These are phyloP conservation scores for Aspergillus sclerotialis DNA, from an alignment of 2,329 filamentous ascomycete species.

Conservation along the genomic window DNA sequence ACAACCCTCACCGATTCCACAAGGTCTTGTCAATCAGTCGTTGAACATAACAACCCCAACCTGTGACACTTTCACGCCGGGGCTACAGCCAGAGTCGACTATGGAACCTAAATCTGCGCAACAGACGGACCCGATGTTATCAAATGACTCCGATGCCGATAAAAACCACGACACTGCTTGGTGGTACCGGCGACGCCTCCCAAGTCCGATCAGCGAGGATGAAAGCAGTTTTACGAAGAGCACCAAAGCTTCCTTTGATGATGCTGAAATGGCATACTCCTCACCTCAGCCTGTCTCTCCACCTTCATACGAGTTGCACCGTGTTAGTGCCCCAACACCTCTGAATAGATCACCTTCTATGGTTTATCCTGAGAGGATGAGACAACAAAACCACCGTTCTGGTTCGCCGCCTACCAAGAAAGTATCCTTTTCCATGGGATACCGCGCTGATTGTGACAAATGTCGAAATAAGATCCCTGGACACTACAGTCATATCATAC, in stretches of 20 bases:
- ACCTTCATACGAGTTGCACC: background rate
- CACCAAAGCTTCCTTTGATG: conserved; percentile 6
- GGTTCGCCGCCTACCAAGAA: conserved; percentile 32
- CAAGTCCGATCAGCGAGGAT: conserved; percentile 35
- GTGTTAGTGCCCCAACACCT: background rate
- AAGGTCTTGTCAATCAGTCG: conserved; percentile 20
- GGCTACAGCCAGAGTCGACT: conserved; percentile 3
- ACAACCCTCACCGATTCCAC: conserved; percentile 24
- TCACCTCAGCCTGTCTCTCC: conserved; percentile 5
- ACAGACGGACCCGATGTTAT: background rate
- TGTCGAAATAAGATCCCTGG: conserved; percentile 67
- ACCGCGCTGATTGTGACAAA: conserved; percentile 70
- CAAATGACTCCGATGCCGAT: background rate
- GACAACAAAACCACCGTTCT: conserved; percentile 4
- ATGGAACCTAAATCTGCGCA: background rate
- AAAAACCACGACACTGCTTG: conserved; percentile 10
- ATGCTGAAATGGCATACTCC: conserved; percentile 13
- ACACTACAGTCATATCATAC: conserved; percentile 73
- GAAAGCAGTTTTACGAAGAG: conserved; percentile 13
- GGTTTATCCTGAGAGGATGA: too few relatives aligned
- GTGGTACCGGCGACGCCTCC: conserved; percentile 23
- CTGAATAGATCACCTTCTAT: too few relatives aligned
- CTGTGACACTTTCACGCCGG: conserved; percentile 21
- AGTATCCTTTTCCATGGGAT: conserved; percentile 70
- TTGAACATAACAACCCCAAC: conserved; percentile 26